These are phyloP conservation scores for Geopyxis carbonaria DNA, from an alignment of 495 filamentous ascomycete species.

Conservation along the genomic window DNA sequence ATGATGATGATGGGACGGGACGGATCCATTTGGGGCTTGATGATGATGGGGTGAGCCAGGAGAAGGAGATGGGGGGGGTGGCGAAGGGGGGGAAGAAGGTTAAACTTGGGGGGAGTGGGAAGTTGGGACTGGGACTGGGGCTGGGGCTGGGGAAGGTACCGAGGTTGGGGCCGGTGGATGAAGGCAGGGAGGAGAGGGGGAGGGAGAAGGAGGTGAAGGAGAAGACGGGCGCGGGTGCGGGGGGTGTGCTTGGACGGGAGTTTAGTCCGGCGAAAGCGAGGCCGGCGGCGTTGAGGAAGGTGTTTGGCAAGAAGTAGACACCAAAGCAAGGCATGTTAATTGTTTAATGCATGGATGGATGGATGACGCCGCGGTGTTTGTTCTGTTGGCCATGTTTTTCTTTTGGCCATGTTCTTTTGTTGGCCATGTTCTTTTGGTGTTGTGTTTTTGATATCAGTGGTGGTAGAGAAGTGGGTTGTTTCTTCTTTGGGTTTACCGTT, in stretches of 20 bases:
- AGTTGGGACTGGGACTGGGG: slow-evolving; percentile 25
- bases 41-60: slow-evolving; percentile 1
- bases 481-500: too few relatives aligned
- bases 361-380: slow-evolving; percentile 1
- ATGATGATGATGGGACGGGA: slow-evolving; percentile 22
- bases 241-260: too few relatives aligned
- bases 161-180: slow-evolving; percentile 9
- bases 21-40: slow-evolving; percentile 12
- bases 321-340: too few relatives aligned
- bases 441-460: slow-evolving; percentile 12
- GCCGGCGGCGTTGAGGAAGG: slow-evolving; percentile 12
- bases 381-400: slow-evolving; percentile 5
- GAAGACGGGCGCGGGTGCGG: too few relatives aligned
- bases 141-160: slow-evolving; percentile 3
- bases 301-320: slow-evolving; percentile 14
- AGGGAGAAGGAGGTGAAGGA: too few relatives aligned
- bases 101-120: slow-evolving; percentile 24
- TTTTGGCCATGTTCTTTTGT: slow-evolving; percentile 13
- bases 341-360: too few relatives aligned
- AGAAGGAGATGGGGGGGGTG: slow-evolving; percentile 1
- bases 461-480: neutral
- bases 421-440: slow-evolving; percentile 24
- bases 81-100: too few relatives aligned
- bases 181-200: too few relatives aligned
- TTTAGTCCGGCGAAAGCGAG: slow-evolving; percentile 20